A percentile compares a stretch with the other conserved stretches of the same genome.
Evolutionary conservation across 108 stramenopile species (phyloP).

Genomic region (Seminavis robusta): DNA sequence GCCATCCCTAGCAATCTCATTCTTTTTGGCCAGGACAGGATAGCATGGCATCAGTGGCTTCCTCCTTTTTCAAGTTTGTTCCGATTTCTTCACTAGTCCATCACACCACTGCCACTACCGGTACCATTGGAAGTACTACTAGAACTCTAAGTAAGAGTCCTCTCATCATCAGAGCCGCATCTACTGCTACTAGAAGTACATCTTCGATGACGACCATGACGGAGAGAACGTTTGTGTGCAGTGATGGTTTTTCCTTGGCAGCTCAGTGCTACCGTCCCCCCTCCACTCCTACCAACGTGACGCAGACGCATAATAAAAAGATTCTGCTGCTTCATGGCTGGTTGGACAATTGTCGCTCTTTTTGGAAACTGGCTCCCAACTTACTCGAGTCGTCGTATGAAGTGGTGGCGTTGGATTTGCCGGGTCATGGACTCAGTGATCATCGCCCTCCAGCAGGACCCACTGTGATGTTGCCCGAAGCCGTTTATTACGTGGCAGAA

Average conservation of each 20-base stretch:
- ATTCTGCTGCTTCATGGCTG: constrained; percentile 68
- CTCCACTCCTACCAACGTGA: too few species aligned
- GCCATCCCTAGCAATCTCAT: too few species aligned
- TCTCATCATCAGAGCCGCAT: too few species aligned
- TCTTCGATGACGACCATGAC: constrained; percentile 5
- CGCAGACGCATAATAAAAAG: not conserved
- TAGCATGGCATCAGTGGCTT: too few species aligned
- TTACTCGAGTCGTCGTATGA: constrained; percentile 28
- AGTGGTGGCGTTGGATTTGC: constrained; percentile 60
- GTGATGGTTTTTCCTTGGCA: constrained; percentile 4
- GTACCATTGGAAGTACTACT: too few species aligned
- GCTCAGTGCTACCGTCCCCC: constrained; percentile 1
- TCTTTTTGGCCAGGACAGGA: too few species aligned
- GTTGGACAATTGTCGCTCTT: constrained; percentile 70
- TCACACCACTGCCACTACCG: too few species aligned
- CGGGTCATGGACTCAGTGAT: constrained; percentile 49
- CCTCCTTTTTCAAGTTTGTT: too few species aligned
- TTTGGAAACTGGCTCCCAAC: constrained; percentile 47
- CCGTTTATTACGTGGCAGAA: constrained; percentile 50
- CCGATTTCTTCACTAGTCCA: too few species aligned
- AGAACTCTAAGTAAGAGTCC: too few species aligned
- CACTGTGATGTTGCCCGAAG: constrained; percentile 39
- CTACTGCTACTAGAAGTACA: too few species aligned
- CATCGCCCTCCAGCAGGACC: constrained; percentile 49
- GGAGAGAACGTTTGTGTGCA: not conserved